Percentiles rank a stretch among this genome's conserved stretches.
Conservation (phyloP, 2,329 filamentous ascomycete genomes). For the Uncinocarpus reesii region DNA sequence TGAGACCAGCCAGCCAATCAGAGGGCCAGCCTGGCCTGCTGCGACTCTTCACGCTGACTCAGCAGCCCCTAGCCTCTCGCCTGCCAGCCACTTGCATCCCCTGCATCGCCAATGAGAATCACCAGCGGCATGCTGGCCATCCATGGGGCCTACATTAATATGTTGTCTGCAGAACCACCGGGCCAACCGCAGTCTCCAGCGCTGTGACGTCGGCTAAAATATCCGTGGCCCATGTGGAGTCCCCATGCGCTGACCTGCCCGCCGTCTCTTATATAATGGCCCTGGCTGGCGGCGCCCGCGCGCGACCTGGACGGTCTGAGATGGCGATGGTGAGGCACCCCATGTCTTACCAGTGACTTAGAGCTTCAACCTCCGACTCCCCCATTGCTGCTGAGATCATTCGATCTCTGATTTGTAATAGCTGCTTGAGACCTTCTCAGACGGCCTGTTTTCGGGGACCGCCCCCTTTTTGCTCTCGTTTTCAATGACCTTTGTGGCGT, state of each 20-base stretch:
- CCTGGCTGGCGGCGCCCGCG: background rate
- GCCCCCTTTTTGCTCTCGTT: constrained; percentile 10
- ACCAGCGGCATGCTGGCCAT: background rate
- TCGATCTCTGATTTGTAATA: constrained; percentile 8
- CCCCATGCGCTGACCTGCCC: background rate
- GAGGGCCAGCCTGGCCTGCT: background rate
- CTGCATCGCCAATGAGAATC: background rate
- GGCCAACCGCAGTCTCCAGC: too few species aligned
- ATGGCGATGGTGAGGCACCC: constrained; percentile 8
- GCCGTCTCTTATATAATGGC: background rate
- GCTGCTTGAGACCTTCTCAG: constrained; percentile 4
- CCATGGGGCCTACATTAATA: constrained; percentile 1
- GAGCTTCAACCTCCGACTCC: background rate
- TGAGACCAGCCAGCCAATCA: background rate
- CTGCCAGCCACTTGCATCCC: background rate
- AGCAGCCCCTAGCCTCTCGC: background rate
- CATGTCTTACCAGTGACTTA: constrained; percentile 4
- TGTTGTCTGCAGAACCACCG: too few species aligned
- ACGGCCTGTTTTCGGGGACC: background rate
- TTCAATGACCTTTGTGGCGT: constrained; percentile 6
- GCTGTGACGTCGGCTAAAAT: constrained; percentile 3
- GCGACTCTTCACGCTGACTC: constrained; percentile 5
- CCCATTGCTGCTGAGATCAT: constrained; percentile 1
- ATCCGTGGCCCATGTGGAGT: constrained; percentile 1
- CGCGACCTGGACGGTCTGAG: constrained; percentile 3